phyloP scores from a whole-genome alignment of 495 filamentous ascomycete genomes.

The Penicillium desertorum region DNA sequence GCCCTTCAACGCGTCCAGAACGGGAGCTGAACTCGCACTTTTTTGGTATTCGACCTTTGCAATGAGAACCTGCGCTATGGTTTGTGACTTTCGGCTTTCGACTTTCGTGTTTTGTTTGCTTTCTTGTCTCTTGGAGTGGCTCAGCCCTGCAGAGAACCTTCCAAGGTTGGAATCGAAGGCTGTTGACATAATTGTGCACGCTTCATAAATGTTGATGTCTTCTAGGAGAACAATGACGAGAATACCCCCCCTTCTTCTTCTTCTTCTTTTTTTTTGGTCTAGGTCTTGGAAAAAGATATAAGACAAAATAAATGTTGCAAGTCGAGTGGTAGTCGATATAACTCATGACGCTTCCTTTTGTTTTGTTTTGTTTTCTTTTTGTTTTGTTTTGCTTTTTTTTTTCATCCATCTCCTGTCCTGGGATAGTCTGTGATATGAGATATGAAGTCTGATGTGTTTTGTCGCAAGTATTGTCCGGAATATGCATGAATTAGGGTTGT shows the following conservation, averaged over 20 bases:
- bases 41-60: not conserved
- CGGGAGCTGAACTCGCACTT: not conserved
- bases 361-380: not conserved
- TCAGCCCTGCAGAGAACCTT: not conserved
- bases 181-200: not conserved
- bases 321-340: not conserved
- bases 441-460: not conserved
- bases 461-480: not conserved
- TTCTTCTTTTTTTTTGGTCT: not conserved
- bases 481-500: not conserved
- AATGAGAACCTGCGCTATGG: not conserved
- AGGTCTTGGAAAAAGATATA: not conserved
- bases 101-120: no score
- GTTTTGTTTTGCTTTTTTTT: not conserved
- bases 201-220: not conserved
- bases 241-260: not conserved
- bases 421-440: not conserved
- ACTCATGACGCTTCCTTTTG: not conserved
- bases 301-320: not conserved
- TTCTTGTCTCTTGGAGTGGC: no score
- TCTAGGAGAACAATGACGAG: not conserved
- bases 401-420: not conserved
- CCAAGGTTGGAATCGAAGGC: not conserved
- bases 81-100: not conserved
- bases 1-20: slow-evolving; percentile 20